Percentiles rank a stretch among this genome's conserved stretches.
These are phyloP conservation scores for Phoenix dactylifera DNA, from an alignment of 176 grass and related monocot species.

Conservation along the genomic window DNA sequence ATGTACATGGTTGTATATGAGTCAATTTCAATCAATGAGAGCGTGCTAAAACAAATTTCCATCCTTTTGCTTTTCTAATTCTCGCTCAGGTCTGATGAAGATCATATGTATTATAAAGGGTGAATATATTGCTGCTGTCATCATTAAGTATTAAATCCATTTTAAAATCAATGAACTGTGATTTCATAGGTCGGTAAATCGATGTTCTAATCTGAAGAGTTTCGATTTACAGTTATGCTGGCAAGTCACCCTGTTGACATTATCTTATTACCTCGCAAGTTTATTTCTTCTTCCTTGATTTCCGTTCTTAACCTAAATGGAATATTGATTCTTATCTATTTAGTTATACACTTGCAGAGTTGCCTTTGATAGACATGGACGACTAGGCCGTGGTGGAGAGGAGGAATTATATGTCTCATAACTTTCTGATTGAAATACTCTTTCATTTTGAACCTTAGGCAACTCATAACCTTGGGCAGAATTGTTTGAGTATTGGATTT, in stretches of 20 bases:
- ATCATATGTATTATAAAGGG: no score
- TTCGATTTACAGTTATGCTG: constrained; percentile 60
- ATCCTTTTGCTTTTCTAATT: no score
- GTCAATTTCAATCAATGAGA: no score
- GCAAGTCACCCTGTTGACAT: constrained; percentile 62
- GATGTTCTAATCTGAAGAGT: constrained; percentile 1
- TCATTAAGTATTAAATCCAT: no score
- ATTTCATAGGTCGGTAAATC: not conserved
- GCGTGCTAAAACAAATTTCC: no score
- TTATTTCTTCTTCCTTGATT: not conserved
- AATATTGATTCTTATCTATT: not conserved
- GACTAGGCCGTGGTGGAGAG: constrained; percentile 87
- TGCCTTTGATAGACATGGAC: constrained; percentile 84
- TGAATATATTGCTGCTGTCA: no score
- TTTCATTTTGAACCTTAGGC: no score
- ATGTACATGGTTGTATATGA: no score
- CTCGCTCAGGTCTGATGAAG: no score
- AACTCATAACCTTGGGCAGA: no score
- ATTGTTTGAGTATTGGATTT: no score
- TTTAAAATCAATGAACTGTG: no score
- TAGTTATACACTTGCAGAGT: constrained; percentile 35
- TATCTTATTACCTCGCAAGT: constrained; percentile 68
- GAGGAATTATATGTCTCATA: constrained; percentile 22
- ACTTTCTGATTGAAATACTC: not conserved
- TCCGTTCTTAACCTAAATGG: not conserved